These are phyloP conservation scores for Lentinula aciculospora DNA, from an alignment of 768 basidiomycete genomes.

Conservation along the genomic window DNA sequence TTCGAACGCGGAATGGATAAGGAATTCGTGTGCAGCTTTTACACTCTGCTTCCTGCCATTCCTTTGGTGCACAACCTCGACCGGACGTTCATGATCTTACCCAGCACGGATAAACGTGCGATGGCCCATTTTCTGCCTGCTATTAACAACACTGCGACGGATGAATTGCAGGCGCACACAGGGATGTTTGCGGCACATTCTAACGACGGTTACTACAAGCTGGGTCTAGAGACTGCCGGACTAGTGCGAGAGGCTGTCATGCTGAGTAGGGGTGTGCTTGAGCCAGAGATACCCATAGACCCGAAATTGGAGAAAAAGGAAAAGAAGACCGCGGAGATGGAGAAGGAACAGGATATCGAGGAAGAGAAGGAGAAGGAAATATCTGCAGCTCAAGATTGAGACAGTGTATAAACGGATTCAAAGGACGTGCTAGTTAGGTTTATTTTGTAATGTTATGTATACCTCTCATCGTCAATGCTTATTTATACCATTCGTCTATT, in stretches of 20 bases:
- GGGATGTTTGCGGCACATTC: constrained; percentile 79
- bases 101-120: constrained; percentile 43
- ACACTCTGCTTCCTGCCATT: constrained; percentile 68
- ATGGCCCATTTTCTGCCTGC: constrained; percentile 56
- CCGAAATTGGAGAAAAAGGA: neutral
- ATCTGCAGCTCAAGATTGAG: neutral
- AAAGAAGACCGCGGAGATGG: neutral
- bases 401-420: neutral
- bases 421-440: neutral
- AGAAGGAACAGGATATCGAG: neutral
- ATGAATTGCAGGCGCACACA: constrained; percentile 83
- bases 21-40: constrained; percentile 50
- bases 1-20: neutral
- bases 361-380: neutral
- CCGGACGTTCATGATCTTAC: constrained; percentile 79
- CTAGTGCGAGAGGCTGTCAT: constrained; percentile 55
- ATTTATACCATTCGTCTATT: too few species aligned
- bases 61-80: constrained; percentile 48
- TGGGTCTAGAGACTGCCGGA: constrained; percentile 65
- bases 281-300: neutral
- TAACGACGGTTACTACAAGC: constrained; percentile 88
- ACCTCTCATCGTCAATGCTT: neutral
- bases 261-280: constrained; percentile 17
- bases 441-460: neutral
- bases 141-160: constrained; percentile 58